phyloP scores from a whole-genome alignment of 345 rosid species.

The Durio zibethinus region DNA sequence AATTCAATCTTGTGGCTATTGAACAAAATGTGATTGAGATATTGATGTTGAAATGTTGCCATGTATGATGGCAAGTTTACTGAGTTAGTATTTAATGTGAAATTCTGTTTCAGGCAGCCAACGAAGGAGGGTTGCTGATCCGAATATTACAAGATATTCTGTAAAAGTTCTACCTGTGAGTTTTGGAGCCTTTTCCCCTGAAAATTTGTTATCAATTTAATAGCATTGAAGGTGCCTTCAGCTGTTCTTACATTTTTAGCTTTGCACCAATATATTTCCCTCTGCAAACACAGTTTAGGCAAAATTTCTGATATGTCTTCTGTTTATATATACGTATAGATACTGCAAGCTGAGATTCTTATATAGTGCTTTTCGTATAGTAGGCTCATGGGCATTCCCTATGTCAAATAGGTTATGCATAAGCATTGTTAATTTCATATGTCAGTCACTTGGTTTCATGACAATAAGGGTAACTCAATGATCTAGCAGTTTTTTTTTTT shows the following conservation, averaged over 20 bases:
- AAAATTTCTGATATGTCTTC: background rate
- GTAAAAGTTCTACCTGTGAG: constrained; percentile 90
- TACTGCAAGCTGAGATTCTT: background rate
- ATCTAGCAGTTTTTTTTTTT: background rate
- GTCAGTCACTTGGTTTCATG: background rate
- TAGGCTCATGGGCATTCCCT: background rate
- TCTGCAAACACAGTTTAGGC: background rate
- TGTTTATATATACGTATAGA: background rate
- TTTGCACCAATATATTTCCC: background rate
- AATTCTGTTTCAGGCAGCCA: constrained; percentile 52
- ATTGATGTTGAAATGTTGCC: background rate
- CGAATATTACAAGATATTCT: constrained; percentile 60
- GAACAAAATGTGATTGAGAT: background rate
- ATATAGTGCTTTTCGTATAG: background rate
- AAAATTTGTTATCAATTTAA: background rate
- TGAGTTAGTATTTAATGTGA: constrained; percentile 4
- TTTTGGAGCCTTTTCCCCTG: constrained; percentile 11
- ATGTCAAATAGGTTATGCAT: background rate
- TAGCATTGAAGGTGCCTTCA: background rate
- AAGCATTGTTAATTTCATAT: background rate
- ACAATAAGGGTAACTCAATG: background rate
- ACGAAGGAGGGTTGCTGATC: constrained; percentile 58
- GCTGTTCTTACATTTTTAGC: background rate
- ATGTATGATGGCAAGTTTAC: background rate
- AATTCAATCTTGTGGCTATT: background rate